Base-by-base conservation (phyloP, 2,329 filamentous ascomycete species). In the Zopfia rhizophila region DNA sequence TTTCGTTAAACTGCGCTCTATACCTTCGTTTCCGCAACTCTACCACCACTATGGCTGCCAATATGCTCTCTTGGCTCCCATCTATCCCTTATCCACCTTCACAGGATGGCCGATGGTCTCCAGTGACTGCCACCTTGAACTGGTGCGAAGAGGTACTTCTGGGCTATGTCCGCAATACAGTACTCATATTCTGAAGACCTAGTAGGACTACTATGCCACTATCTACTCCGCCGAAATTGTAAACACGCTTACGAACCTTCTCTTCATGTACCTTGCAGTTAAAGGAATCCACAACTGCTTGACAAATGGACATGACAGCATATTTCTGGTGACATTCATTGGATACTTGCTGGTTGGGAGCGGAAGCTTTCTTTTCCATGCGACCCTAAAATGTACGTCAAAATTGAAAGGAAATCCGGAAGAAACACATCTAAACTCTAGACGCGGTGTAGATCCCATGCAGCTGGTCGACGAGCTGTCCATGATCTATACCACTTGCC, bases 201-300 rank as follows among this genome's bases (percentile, higher is more conserved):
- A 35, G 16, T 23, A 91, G 83, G 88, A 90, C 55, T 89, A 89
- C 72, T 88, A 88, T 75, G 84, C 87, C 25, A 91, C 88, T 3
- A 78, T 82, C 30, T 92, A 91, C 65, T 82, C 85, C 32, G 89
- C 89, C 24, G 89, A 92, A 66, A 84, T 92, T 32, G 82, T 91
- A 65, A 93, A 88, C 66, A 89, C 90, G 3, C 62, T 92, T 22
- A 96, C 91, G 23, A 96, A 96, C 69, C 69, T 89, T 3, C 75
- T 94, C 17, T 96, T 96, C 71, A 78, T 96, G 59, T 89, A 81
- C 69, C 81, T 96, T 14, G 90, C 90, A 6, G 73, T 84, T 56
- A 88, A 87, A 65, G 92, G 92, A 17, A 83, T 94, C 51, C 75
- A 78, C 42, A 91, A 86, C 69, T 95, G 90, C 69, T 65, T 87